Base-by-base conservation (phyloP, 2,329 filamentous ascomycete genomes). In the Hymenotorrendiella dingleyae region DNA sequence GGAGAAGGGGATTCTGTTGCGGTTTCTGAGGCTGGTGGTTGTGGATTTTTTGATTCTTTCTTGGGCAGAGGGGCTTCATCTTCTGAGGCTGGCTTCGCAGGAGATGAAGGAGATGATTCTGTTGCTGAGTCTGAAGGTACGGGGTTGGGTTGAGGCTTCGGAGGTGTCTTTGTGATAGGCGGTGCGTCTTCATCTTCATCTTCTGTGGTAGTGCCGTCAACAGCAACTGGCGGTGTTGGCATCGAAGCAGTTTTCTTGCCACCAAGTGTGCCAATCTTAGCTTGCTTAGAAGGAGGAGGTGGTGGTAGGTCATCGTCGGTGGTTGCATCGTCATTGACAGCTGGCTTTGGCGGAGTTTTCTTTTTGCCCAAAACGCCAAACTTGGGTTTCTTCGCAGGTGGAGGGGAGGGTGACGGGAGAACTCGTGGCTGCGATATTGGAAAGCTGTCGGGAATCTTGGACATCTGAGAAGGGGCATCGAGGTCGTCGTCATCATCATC, bases 401-500 rank as follows among this genome's bases (percentile, higher is more conserved):
- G 24, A n/a, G 40, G 29, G 28, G 41, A 35, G 9, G 24, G 36
- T 24, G 34, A 27, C 8, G 26, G 21, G 30, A n/a, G 10, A 12
- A 35, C 10, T 21, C 28, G 41, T 14, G 45, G 45, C 35, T 47
- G 52, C 8, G 54, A 54, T 12, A 37, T 20, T 4, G 53, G 51
- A 10, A 57, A 53, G 36, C 53, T 59, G 28, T 61, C 55, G 10
- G 53, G 50, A 7, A 61, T 46, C 33, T 48, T 54, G 6, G 56
- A 55, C 1, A 23, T 38, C 46, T 59, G 58, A 12, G 58, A 58
- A 6, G 52, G 47, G 6, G 30, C 54, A 36, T 59, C 53, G 11
- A 62, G 48, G 36, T 53, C 56, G 36, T 59, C 55, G 12, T 58
- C 54, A 28, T 58, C 53, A 11, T 58, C 54, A 28, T 58, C 53